phyloP scores from a whole-genome alignment of 257 asterid genomes.

The Solanum etuberosum region DNA sequence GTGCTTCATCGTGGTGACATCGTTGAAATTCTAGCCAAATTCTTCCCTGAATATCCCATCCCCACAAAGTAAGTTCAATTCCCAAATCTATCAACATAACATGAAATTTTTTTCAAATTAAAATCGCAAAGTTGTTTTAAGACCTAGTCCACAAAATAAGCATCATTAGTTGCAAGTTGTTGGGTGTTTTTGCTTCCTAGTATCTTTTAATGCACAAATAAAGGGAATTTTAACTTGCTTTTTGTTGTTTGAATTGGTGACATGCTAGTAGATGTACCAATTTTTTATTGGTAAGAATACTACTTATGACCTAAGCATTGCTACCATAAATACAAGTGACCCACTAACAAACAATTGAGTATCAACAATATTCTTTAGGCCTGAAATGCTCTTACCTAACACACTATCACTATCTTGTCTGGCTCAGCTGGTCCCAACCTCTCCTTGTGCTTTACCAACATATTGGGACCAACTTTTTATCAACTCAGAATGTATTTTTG shows the following conservation, averaged over 20 bases:
- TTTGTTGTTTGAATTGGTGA: background rate
- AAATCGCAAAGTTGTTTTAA: no score
- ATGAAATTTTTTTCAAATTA: background rate
- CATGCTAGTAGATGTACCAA: background rate
- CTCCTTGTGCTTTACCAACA: background rate
- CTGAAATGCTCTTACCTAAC: constrained; percentile 1
- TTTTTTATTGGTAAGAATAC: background rate
- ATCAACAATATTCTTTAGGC: background rate
- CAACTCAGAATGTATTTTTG: background rate
- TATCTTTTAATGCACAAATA: background rate
- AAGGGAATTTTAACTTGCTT: background rate
- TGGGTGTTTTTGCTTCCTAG: background rate
- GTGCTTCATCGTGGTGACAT: constrained; percentile 91
- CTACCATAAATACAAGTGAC: background rate
- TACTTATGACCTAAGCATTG: background rate
- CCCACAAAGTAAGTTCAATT: constrained; percentile 66
- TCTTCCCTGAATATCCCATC: constrained; percentile 82
- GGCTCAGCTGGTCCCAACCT: background rate
- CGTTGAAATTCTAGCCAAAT: constrained; percentile 72
- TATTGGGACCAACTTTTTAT: background rate
- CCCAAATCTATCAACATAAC: background rate
- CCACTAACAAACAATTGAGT: background rate
- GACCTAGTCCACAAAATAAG: background rate
- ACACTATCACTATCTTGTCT: background rate
- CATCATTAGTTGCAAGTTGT: background rate